Evolutionary conservation across 805 yeast species (phyloP).

Genomic region (Jamesozyma gamospora): DNA sequence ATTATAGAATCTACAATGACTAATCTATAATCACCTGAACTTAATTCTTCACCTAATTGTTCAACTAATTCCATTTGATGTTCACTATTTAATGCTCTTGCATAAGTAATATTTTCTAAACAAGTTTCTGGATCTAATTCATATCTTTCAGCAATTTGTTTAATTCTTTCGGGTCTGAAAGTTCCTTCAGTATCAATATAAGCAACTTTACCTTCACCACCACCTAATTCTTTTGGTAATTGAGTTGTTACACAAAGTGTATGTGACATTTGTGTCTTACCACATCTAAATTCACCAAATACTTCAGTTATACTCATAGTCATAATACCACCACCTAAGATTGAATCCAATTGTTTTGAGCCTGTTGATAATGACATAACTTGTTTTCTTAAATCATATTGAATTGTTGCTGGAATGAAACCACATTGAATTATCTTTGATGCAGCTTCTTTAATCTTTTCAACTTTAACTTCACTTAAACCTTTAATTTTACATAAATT

Average conservation of each 20-base stretch:
- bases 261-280: conserved; percentile 75
- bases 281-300: conserved; percentile 73
- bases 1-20: conserved; percentile 62
- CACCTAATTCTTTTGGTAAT: conserved; percentile 59
- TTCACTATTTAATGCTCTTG: conserved; percentile 67
- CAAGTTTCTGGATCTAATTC: conserved; percentile 62
- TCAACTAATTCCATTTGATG: conserved; percentile 68
- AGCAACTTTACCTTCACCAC: conserved; percentile 74
- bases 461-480: conserved; percentile 67
- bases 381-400: conserved; percentile 52
- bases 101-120: conserved; percentile 62
- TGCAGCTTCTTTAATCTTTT: conserved; percentile 65
- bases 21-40: conserved; percentile 56
- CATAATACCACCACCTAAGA: conserved; percentile 67
- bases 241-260: conserved; percentile 71
- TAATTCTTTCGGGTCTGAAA: conserved; percentile 60
- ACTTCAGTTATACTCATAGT: conserved; percentile 73
- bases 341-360: conserved; percentile 54
- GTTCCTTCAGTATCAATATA: conserved; percentile 78
- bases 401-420: conserved; percentile 63
- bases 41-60: conserved; percentile 53
- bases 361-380: conserved; percentile 65
- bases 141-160: conserved; percentile 57
- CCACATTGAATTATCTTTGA: conserved; percentile 55
- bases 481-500: conserved; percentile 59